A percentile compares a stretch with the other conserved stretches of the same genome.
Evolutionary conservation across 106 monocot genomes (phyloP).

Genomic region (Posidonia australis): DNA sequence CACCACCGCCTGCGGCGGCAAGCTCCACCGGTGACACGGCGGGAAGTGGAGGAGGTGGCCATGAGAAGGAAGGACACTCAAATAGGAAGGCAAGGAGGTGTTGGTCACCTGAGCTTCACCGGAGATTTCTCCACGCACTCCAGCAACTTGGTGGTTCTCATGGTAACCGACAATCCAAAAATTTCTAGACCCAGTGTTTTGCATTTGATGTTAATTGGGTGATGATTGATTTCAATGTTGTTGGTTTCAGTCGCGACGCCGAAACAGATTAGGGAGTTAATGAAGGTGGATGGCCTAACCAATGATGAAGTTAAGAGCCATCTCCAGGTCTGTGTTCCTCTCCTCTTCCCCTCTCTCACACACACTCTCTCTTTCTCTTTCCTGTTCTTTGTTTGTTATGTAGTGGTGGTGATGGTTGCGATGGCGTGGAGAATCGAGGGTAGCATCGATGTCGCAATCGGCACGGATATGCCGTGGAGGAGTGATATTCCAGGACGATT

Average conservation of each 20-base stretch:
- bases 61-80: constrained; percentile 21
- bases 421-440: not conserved
- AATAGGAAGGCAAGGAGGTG: constrained; percentile 65
- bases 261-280: constrained; percentile 68
- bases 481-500: no score
- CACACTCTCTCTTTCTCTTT: not conserved
- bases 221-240: not conserved
- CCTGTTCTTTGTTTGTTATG: not conserved
- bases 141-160: constrained; percentile 77
- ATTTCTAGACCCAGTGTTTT: no score
- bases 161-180: constrained; percentile 16
- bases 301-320: constrained; percentile 86
- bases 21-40: constrained; percentile 23
- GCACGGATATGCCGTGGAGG: not conserved
- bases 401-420: no score
- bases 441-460: not conserved
- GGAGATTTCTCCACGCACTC: constrained; percentile 67
- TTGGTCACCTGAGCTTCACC: constrained; percentile 89
- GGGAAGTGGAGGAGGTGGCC: constrained; percentile 1
- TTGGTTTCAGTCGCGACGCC: constrained; percentile 49
- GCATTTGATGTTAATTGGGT: not conserved
- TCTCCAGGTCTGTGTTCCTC: constrained; percentile 14
- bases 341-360: not conserved
- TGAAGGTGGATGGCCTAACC: constrained; percentile 74
- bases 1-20: constrained; percentile 7